These are phyloP conservation scores for Magnusiomyces tetraspermus DNA, from an alignment of 1,139 yeast genomes.

Conservation along the genomic window DNA sequence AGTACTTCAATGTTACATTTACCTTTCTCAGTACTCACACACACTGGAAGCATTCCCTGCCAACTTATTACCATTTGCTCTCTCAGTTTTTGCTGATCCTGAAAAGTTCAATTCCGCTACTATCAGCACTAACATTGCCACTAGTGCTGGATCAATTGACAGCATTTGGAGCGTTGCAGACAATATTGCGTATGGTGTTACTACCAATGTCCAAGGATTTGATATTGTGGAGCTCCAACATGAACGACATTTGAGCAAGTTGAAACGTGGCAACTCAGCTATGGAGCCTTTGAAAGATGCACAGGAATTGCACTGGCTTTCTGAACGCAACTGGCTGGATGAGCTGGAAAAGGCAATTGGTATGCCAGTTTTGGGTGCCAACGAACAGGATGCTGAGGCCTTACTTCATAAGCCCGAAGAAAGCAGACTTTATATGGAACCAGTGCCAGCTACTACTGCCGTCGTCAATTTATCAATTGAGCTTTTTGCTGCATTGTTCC, in stretches of 20 bases:
- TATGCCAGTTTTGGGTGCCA: conserved; percentile 21
- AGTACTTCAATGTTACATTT: conserved; percentile 31
- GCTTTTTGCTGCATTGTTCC: conserved; percentile 61
- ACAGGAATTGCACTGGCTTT: conserved; percentile 25
- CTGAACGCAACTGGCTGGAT: conserved; percentile 22
- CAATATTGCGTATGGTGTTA: conserved; percentile 31
- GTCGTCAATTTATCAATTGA: conserved; percentile 72
- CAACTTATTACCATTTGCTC: conserved; percentile 29
- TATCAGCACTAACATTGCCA: conserved; percentile 30
- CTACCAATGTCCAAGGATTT: conserved; percentile 25
- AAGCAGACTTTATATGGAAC: conserved; percentile 6
- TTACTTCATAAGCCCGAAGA: conserved; percentile 12
- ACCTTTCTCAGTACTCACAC: conserved; percentile 23
- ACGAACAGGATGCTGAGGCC: conserved; percentile 25
- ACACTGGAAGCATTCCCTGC: conserved; percentile 27
- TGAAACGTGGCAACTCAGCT: conserved; percentile 11
- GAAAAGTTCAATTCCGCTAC: conserved; percentile 24
- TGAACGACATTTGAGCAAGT: conserved; percentile 6
- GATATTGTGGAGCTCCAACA: conserved; percentile 17
- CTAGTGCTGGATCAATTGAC: conserved; percentile 27
- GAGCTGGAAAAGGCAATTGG: conserved; percentile 18
- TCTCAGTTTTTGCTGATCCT: conserved; percentile 32
- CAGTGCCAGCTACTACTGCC: conserved; percentile 34
- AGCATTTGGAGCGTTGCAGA: conserved; percentile 30
- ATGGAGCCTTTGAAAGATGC: conserved; percentile 17